Evolutionary conservation across 495 filamentous ascomycete genomes (phyloP), one percentile per base, ranked within the genome.

Genomic region (Xylaria nigripes): DNA sequence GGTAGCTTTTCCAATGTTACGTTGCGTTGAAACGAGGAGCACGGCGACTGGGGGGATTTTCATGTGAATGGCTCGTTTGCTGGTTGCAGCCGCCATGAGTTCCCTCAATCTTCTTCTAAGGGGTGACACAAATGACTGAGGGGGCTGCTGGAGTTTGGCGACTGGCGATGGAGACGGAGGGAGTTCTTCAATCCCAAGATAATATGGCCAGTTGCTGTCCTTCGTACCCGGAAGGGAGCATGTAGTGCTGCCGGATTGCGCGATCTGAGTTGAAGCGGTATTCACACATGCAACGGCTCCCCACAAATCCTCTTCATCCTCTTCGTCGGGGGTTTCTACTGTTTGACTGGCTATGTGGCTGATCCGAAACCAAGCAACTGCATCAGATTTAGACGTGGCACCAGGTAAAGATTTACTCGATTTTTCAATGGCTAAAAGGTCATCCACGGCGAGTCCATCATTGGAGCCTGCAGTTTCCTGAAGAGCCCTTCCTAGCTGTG

Each of bases 321-420:
- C 72, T 13, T 78, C 72, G 9, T 63, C 57, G 29, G 48, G 40
- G 3, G 61, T 61, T 43, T 82, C 81, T n/a, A 84, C 78, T 60
- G 81, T 82, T 29, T 80, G 61, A 3, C 75, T 58, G 22, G 81
- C 74, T 43, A 93, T 82, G 58, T 86, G 85, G 15, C 86, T 83
- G 29, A 96, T 83, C 46, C 78, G 84, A 70, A 95, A 96, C 92
- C 93, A 97, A 4, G 86, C 90, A 36, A 94, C 85, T 16, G 81
- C 86, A 40, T 81, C 83, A 30, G 60, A 18, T 45, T 66, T 67
- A 3, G 62, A 66, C 1, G 68, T 51, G 2, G 70, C 70, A 1
- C 43, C 30, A 15, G 32, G 25, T 6, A 38, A 40, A 38, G 63
- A 54, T 43, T 58, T 64, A 54, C 48, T 61, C 8, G 63, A 61